A percentile compares a stretch with the other conserved stretches of the same genome.
phyloP scores from a whole-genome alignment of 1,284 basidiomycete genomes.

The Boletellus sp. region DNA sequence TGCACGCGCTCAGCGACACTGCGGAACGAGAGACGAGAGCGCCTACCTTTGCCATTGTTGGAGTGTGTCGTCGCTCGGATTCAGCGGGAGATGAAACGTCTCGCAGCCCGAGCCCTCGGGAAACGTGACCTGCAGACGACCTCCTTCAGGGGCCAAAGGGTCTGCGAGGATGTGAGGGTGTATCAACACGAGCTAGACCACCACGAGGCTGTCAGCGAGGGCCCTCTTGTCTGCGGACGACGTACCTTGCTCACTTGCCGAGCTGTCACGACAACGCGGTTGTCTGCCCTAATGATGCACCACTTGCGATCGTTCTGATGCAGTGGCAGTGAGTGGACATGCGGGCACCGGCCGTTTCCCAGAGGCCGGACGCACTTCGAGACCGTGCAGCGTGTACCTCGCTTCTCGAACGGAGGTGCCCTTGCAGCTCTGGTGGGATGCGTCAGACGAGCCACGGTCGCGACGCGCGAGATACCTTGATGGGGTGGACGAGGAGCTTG shows the following conservation, averaged over 20 bases:
- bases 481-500: conserved; percentile 63
- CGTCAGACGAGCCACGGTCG: conserved; percentile 3
- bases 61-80: conserved; percentile 48
- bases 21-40: background rate
- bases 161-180: conserved; percentile 51
- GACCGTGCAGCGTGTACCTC: conserved; percentile 56
- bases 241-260: conserved; percentile 58
- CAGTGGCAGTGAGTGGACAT: background rate
- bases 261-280: conserved; percentile 58
- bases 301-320: conserved; percentile 65
- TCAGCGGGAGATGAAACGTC: conserved; percentile 55
- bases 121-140: conserved; percentile 52
- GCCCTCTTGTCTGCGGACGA: background rate
- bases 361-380: conserved; percentile 47
- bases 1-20: conserved; percentile 7
- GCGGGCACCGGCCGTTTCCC: background rate
- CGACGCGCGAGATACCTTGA: conserved; percentile 46
- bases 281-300: conserved; percentile 59
- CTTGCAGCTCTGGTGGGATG: conserved; percentile 49
- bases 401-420: conserved; percentile 57
- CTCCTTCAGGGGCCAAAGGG: conserved; percentile 41
- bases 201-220: background rate
- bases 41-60: conserved; percentile 55
- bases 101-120: conserved; percentile 54
- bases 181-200: conserved; percentile 63